Evolutionary conservation across 2,329 filamentous ascomycete genomes (phyloP).

Genomic region (Amesomyces nigricolor): DNA sequence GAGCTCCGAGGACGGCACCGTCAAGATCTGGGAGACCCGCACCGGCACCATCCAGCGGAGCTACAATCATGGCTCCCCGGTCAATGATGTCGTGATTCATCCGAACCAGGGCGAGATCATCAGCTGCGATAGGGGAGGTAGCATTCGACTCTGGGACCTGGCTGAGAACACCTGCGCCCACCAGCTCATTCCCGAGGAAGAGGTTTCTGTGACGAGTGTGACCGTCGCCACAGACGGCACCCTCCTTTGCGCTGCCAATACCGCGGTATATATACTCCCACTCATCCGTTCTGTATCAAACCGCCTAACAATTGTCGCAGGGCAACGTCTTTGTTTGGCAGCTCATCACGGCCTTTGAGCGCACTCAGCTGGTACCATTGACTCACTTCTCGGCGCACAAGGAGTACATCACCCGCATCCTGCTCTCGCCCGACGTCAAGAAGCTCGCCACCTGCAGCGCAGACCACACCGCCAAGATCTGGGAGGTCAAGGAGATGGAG

Average conservation of each 20-base stretch:
- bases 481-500: slow-evolving; percentile 76
- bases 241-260: slow-evolving; percentile 89
- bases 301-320: slow-evolving; percentile 40
- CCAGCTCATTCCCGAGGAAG: slow-evolving; percentile 92
- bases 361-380: slow-evolving; percentile 78
- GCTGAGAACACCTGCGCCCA: slow-evolving; percentile 96
- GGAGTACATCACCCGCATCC: slow-evolving; percentile 86
- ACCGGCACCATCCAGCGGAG: slow-evolving; percentile 83
- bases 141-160: slow-evolving; percentile 92
- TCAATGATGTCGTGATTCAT: slow-evolving; percentile 98
- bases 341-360: slow-evolving; percentile 75
- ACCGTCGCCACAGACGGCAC: slow-evolving; percentile 94
- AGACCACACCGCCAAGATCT: slow-evolving; percentile 92
- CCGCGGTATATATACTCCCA: slow-evolving; percentile 53
- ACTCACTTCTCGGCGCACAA: slow-evolving; percentile 87
- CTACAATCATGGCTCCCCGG: slow-evolving; percentile 82
- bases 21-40: slow-evolving; percentile 95
- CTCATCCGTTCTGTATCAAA: background rate
- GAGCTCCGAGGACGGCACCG: slow-evolving; percentile 90
- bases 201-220: slow-evolving; percentile 87
- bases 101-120: slow-evolving; percentile 98
- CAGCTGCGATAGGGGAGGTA: slow-evolving; percentile 87
- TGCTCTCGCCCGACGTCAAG: slow-evolving; percentile 88
- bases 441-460: slow-evolving; percentile 91
- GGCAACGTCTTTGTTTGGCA: slow-evolving; percentile 98